A percentile compares a stretch with the other conserved stretches of the same genome.
Conservation (phyloP, 331 rosid species). For the Spiraea crenata region DNA sequence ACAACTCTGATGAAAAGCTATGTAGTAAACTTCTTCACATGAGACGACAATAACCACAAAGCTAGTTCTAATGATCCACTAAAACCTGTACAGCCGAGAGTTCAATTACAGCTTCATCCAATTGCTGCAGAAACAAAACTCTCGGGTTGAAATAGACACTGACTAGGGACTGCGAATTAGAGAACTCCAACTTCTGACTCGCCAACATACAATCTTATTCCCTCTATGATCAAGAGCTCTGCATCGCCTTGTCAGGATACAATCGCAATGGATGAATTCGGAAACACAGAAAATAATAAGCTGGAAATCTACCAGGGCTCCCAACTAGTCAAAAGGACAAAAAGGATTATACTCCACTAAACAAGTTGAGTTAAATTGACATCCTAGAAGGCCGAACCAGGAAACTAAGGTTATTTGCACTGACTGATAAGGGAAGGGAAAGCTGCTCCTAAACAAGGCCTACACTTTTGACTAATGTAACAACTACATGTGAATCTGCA, state of each 20-base stretch:
- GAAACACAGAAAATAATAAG: constrained; percentile 45
- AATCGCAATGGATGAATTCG: constrained; percentile 34
- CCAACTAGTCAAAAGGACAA: constrained; percentile 17
- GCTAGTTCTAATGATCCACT: constrained; percentile 2
- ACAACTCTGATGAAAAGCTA: neutral
- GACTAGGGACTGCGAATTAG: neutral
- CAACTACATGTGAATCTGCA: constrained; percentile 24
- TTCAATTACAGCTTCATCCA: neutral
- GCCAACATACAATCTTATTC: constrained; percentile 28
- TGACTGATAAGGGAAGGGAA: constrained; percentile 28
- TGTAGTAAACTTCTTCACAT: neutral
- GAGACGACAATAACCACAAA: neutral
- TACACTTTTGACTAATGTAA: constrained; percentile 32
- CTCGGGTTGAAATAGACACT: neutral
- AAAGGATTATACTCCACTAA: constrained; percentile 21
- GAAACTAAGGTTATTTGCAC: constrained; percentile 40
- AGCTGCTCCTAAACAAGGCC: constrained; percentile 23
- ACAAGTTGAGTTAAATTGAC: constrained; percentile 18
- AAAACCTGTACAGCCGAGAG: neutral
- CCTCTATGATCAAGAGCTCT: constrained; percentile 25
- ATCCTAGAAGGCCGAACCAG: constrained; percentile 46
- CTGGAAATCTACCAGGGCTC: constrained; percentile 44
- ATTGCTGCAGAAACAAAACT: constrained; percentile 5
- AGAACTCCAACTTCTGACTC: constrained; percentile 10
- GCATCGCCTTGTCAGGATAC: constrained; percentile 3